Evolutionary conservation across 2,329 filamentous ascomycete species (phyloP).

Genomic region (Colletotrichum simmondsii): DNA sequence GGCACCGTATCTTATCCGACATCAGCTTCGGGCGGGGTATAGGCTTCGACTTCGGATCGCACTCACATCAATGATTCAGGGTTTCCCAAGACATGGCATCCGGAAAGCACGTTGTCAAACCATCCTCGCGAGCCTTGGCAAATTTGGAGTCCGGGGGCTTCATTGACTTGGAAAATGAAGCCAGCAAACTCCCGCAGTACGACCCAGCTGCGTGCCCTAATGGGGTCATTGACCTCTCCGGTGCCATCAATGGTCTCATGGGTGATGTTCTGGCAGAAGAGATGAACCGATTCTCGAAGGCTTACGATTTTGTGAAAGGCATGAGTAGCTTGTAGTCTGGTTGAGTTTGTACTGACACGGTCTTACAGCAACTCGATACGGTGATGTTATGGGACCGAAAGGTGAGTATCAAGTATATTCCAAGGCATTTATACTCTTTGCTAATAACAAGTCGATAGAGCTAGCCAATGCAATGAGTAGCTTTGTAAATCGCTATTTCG

Average conservation of each 20-base stretch:
- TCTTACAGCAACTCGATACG: not conserved
- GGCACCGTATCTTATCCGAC: not conserved
- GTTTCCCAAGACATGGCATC: not conserved
- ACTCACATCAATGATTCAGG: not conserved
- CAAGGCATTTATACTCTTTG: not conserved
- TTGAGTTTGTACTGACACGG: not conserved
- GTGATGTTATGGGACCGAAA: slow-evolving; percentile 11
- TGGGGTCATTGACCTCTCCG: slow-evolving; percentile 21
- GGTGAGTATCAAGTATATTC: not conserved
- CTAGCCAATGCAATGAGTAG: not conserved
- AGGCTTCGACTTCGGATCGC: not conserved
- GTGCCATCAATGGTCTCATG: slow-evolving; percentile 15
- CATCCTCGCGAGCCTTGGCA: slow-evolving; percentile 9
- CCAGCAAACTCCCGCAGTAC: slow-evolving; percentile 3
- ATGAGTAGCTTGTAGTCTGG: not conserved
- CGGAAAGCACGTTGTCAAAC: not conserved
- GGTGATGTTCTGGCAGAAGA: not conserved
- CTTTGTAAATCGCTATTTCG: slow-evolving; percentile 8
- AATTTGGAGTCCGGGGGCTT: slow-evolving; percentile 7
- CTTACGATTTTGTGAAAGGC: not conserved
- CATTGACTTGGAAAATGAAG: slow-evolving; percentile 13
- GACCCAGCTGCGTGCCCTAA: not conserved
- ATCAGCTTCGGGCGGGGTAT: slow-evolving; percentile 8
- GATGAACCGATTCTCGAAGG: not conserved
- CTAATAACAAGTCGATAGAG: not conserved